Base-by-base conservation (phyloP, 2,329 filamentous ascomycete species). In the Allantophomopsis lycopodina region DNA sequence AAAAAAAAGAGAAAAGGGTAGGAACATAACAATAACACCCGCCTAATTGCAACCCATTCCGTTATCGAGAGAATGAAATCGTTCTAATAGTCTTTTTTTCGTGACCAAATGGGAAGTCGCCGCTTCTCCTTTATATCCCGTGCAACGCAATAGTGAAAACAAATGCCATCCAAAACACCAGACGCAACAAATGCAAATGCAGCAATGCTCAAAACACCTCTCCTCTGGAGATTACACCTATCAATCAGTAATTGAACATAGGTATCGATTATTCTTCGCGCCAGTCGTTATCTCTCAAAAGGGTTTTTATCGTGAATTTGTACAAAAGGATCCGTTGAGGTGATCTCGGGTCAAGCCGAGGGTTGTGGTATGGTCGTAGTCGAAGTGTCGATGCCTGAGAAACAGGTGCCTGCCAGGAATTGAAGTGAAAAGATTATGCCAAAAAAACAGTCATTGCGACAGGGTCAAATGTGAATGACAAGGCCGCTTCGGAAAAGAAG, bases 261-360 rank as follows among this genome's bases (percentile, higher is more conserved):
- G 52, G 50, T 56, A 55, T 56, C 53, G 53, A 56, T 51, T 35
- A 46, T 45, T 46, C 50, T 14, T 34, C 32, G 32, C 16, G 32
- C 50, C 49, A 46, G 49, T 46, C 48, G 44, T 50, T 42, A 45
- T 44, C 42, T 44, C 42, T 50, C 52, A 53, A 53, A 54, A 56
- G 44, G 49, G 40, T 44, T 43, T 34, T 32, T 46, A 38, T 44
- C 43, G 39, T 37, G 36, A 46, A 50, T 54, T 54, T 56, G 45
- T 56, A 55, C 52, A 57, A 14, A 49, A 51, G 48, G 42, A 53
- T 55, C 55, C 53, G 46, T 54, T 55, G 53, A 56, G 50, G 40
- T 23, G 23, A 16, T 44, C 42, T 47, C 42, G 48, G 48, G 45
- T 47, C 50, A 49, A 46, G 50, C 44, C 40, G 42, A 42, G 43